Conservation (phyloP, 768 basidiomycete species). For the Boletus eberwhitei region DNA sequence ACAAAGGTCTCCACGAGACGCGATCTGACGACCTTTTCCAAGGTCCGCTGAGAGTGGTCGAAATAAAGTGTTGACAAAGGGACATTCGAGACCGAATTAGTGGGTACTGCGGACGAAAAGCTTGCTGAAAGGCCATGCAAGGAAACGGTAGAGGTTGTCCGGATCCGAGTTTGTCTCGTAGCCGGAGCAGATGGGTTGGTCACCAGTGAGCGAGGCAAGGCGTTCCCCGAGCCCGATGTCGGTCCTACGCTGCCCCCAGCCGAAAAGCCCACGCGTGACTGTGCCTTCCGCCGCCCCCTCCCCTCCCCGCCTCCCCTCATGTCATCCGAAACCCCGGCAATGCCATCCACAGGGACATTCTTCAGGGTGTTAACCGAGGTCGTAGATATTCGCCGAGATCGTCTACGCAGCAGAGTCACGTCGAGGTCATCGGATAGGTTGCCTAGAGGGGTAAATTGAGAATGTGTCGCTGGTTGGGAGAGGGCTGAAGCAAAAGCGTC, state of each 20-base stretch:
- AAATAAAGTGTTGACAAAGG: constrained; percentile 38
- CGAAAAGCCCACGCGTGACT: constrained; percentile 44
- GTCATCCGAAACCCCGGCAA: constrained; percentile 24
- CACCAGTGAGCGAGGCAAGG: constrained; percentile 16
- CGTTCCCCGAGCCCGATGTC: constrained; percentile 7
- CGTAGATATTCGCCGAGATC: constrained; percentile 57
- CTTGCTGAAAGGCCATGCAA: constrained; percentile 22
- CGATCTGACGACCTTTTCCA: constrained; percentile 70
- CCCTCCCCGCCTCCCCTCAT: constrained; percentile 28
- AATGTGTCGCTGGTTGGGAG: constrained; percentile 58
- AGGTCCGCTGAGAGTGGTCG: constrained; percentile 62
- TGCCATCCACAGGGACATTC: constrained; percentile 46
- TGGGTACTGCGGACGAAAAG: constrained; percentile 3
- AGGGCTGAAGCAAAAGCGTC: constrained; percentile 73
- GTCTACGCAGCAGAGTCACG: constrained; percentile 53
- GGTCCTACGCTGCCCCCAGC: constrained; percentile 16
- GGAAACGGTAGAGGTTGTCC: constrained; percentile 55
- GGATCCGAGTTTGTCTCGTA: constrained; percentile 38
- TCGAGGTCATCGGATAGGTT: constrained; percentile 71
- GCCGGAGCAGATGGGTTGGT: constrained; percentile 27
- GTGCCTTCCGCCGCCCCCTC: constrained; percentile 42
- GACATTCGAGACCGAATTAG: constrained; percentile 8
- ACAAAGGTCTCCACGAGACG: constrained; percentile 79
- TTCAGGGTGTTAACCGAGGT: constrained; percentile 51
- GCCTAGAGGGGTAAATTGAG: constrained; percentile 56